These are phyloP conservation scores for Taiwanofungus camphoratus DNA, from an alignment of 1,284 basidiomycete genomes.

Conservation along the genomic window DNA sequence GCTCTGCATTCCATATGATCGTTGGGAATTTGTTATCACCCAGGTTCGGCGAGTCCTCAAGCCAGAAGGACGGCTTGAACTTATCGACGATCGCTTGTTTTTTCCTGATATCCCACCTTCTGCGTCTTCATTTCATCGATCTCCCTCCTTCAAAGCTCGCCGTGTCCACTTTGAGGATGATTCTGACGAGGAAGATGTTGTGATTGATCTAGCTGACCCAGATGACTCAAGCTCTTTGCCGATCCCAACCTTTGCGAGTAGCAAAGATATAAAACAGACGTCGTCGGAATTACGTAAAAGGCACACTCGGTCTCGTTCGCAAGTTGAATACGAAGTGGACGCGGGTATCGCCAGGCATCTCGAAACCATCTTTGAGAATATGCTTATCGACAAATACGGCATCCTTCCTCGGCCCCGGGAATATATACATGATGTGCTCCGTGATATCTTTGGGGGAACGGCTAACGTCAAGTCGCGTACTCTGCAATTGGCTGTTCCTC, in stretches of 20 bases:
- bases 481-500: slow-evolving; percentile 52
- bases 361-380: slow-evolving; percentile 47
- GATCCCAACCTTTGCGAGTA: not conserved
- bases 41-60: slow-evolving; percentile 58
- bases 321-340: slow-evolving; percentile 31
- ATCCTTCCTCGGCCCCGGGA: slow-evolving; percentile 44
- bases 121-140: not conserved
- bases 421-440: slow-evolving; percentile 37
- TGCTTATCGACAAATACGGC: slow-evolving; percentile 43
- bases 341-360: slow-evolving; percentile 33
- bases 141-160: not conserved
- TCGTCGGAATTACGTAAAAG: too few relatives aligned
- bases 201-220: not conserved
- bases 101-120: slow-evolving; percentile 40
- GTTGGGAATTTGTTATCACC: slow-evolving; percentile 51
- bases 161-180: not conserved
- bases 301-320: slow-evolving; percentile 4
- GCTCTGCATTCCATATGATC: slow-evolving; percentile 50
- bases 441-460: slow-evolving; percentile 42
- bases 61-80: slow-evolving; percentile 56
- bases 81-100: slow-evolving; percentile 65
- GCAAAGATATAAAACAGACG: too few relatives aligned
- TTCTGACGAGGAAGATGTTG: slow-evolving; percentile 4
- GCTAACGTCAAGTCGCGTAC: slow-evolving; percentile 28
- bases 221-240: not conserved